Conservation (phyloP, 768 basidiomycete genomes). For the Tulasnella calospora region DNA sequence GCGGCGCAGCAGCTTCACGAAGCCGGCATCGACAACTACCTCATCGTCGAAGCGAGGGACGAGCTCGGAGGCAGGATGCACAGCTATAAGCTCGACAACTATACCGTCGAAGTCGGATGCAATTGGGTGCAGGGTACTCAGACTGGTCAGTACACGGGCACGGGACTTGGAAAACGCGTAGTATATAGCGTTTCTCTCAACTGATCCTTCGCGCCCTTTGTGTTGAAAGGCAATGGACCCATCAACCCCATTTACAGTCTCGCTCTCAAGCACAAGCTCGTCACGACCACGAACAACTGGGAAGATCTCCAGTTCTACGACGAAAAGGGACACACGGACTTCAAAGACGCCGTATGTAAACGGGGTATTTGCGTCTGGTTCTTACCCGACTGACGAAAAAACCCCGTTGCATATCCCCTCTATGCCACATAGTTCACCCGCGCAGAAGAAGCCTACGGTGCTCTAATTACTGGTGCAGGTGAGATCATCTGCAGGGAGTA, state of each 20-base stretch:
- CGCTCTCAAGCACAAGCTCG: constrained; percentile 34
- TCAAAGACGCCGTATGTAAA: not conserved
- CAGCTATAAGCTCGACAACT: constrained; percentile 45
- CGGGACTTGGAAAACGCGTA: too few relatives aligned
- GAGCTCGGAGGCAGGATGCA: constrained; percentile 61
- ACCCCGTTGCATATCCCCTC: not conserved
- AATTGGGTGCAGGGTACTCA: constrained; percentile 47
- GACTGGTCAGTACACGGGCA: constrained; percentile 33
- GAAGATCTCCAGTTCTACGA: constrained; percentile 22
- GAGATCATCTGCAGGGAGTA: too few relatives aligned
- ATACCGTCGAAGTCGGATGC: constrained; percentile 50
- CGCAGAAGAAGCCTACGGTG: not conserved
- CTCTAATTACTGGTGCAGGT: constrained; percentile 1
- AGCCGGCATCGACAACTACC: constrained; percentile 52
- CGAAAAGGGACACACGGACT: not conserved
- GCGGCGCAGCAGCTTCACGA: constrained; percentile 54
- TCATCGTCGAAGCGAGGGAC: constrained; percentile 55
- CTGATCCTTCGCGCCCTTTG: not conserved
- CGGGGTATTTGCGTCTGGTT: not conserved
- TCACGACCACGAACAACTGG: constrained; percentile 19
- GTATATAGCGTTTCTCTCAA: too few relatives aligned
- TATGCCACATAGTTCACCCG: not conserved
- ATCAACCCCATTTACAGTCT: constrained; percentile 58
- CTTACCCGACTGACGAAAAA: not conserved
- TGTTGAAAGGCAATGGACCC: constrained; percentile 39